A percentile compares a stretch with the other conserved stretches of the same genome.
These are phyloP conservation scores for Dendrobium huoshanense DNA, from an alignment of 106 monocot genomes.

Conservation along the genomic window DNA sequence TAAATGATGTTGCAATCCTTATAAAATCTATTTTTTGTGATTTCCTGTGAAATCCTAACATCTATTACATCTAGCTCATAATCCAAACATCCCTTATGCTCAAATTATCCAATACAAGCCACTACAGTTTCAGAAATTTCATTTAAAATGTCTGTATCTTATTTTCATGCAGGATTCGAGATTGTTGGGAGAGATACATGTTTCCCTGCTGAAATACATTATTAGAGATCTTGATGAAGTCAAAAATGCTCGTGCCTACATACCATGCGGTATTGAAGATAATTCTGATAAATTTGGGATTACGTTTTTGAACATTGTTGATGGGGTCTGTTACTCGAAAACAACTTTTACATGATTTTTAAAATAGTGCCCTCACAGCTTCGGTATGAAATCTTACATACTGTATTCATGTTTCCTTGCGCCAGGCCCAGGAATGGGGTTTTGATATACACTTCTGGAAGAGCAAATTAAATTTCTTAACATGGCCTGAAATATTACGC, in stretches of 20 bases:
- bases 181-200: constrained; percentile 76
- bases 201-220: constrained; percentile 67
- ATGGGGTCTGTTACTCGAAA: constrained; percentile 44
- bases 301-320: constrained; percentile 73
- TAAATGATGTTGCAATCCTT: not conserved
- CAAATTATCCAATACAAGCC: not conserved
- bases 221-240: constrained; percentile 97
- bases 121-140: constrained; percentile 3
- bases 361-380: not conserved
- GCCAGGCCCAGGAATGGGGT: constrained; percentile 90
- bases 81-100: not conserved
- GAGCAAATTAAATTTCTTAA: constrained; percentile 60
- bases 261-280: constrained; percentile 50
- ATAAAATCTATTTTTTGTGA: not conserved
- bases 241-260: constrained; percentile 54
- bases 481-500: constrained; percentile 91
- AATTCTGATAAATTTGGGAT: constrained; percentile 70
- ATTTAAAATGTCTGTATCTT: constrained; percentile 2
- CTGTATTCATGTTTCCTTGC: constrained; percentile 1
- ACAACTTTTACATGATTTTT: not conserved
- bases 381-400: not conserved
- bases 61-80: not conserved
- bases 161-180: constrained; percentile 61
- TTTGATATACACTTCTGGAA: constrained; percentile 88
- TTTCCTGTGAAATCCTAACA: not conserved